Evolutionary conservation across 2,329 filamentous ascomycete species (phyloP), one percentile per base, ranked within the genome.

Genomic region (Endoconidiophora polonica): DNA sequence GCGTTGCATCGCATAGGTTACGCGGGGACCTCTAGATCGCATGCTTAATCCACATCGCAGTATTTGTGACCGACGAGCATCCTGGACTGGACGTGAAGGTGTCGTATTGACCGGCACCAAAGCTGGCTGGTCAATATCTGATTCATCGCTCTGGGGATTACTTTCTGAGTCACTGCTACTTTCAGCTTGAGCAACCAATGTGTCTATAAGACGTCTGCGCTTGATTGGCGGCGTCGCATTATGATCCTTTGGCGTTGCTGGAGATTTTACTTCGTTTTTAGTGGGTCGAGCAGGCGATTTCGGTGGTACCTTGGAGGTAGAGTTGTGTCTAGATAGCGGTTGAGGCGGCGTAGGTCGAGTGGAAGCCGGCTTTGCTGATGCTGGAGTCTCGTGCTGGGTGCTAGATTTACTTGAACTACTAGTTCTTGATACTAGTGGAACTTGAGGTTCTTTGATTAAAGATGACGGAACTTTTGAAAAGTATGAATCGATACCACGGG

Each of bases 181-280:
- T 12, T 62, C 60, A 33, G 59, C 63, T 55, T 70, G 68, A 1
- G 63, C 65, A 5, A 61, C 63, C 18, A 71, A 56, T 0, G 65
- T 58, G 57, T 71, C 68, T 29, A 71, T 71, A 39, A 71, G 55
- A 18, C 68, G 52, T 23, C 64, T 16, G 50, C 55, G 49, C 37
- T 49, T 52, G 46, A 40, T 41, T 23, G 45, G 46, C 10, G 42
- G 40, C 18, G 45, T 50, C 23, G 38, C 20, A 18, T 41, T 39
- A 20, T 41, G 12, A 6, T 33, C 38, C 9, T 38, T 38, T 14
- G 16, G 24, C 10, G 22, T 7, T 38, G 7, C 14, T 23, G 22
- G 44, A 3, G 33, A 12, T 46, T 33, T 24, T 23, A 2, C 14
- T 14, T 46, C 18, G 22, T 20, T 23, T 18, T 16, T 46, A 37